Percentiles rank a stretch among this genome's conserved stretches.
phyloP scores from a whole-genome alignment of 2,329 filamentous ascomycete species.

The Fusarium verticillioides region DNA sequence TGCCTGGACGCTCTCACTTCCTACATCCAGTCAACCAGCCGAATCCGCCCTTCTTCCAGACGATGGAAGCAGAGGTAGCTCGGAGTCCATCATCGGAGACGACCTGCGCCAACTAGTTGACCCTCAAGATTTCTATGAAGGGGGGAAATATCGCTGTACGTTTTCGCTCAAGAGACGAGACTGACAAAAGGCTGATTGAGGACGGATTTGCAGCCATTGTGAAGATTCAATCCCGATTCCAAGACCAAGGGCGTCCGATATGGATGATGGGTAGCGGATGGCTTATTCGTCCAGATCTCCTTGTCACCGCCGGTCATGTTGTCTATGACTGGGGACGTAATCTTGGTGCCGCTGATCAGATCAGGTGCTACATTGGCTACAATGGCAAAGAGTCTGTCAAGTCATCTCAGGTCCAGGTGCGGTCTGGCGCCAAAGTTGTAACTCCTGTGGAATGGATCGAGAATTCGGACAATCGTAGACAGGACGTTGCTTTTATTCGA shows the following conservation, averaged over 20 bases:
- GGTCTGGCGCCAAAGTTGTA: conserved; percentile 9
- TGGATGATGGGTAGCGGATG: conserved; percentile 42
- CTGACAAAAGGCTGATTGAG: not conserved
- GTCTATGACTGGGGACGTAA: conserved; percentile 15
- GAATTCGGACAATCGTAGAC: conserved; percentile 11
- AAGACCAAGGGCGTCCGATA: not conserved
- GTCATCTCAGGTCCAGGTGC: not conserved
- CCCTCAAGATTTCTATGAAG: not conserved
- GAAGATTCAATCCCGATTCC: conserved; percentile 33
- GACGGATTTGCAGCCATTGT: conserved; percentile 14
- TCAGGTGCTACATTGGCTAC: conserved; percentile 52
- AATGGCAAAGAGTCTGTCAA: conserved; percentile 30
- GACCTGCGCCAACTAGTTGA: not conserved
- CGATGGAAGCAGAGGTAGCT: not conserved
- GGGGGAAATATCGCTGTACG: not conserved
- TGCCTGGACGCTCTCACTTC: not conserved
- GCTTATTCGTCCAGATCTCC: conserved; percentile 34
- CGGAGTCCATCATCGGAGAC: not conserved
- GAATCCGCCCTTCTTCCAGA: not conserved
- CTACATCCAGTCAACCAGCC: not conserved
- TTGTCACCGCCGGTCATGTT: conserved; percentile 41
- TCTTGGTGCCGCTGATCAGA: conserved; percentile 10
- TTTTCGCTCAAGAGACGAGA: rapidly evolving
- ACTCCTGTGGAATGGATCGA: conserved; percentile 40
- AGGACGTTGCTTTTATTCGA: conserved; percentile 44